phyloP scores from a whole-genome alignment of 306 rosid genomes.

The Oemleria cerasiformis region DNA sequence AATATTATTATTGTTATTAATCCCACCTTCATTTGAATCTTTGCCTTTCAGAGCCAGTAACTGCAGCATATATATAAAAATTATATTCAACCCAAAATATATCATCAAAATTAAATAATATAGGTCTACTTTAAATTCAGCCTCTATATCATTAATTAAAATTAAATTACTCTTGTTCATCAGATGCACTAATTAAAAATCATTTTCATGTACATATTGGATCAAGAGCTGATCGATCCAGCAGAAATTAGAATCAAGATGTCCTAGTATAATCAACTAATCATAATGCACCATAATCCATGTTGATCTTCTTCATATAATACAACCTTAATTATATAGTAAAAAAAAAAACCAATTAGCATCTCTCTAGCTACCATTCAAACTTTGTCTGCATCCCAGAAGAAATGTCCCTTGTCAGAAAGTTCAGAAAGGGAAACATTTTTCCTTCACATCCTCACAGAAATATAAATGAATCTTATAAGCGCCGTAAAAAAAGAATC shows the following conservation, averaged over 20 bases:
- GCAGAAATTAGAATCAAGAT: slow-evolving; percentile 25
- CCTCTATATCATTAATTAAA: neutral
- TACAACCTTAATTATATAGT: neutral
- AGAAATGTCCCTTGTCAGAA: neutral
- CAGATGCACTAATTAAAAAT: slow-evolving; percentile 25
- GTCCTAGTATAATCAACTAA: neutral
- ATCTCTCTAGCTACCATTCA: neutral
- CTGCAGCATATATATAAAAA: slow-evolving; percentile 31
- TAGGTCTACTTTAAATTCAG: no score
- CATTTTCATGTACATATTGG: slow-evolving; percentile 24
- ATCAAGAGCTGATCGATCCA: slow-evolving; percentile 30
- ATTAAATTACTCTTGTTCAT: slow-evolving; percentile 19
- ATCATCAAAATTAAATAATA: slow-evolving; percentile 12
- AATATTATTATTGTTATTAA: slow-evolving; percentile 6
- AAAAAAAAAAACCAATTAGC: neutral
- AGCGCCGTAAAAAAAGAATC: no score
- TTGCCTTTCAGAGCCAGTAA: slow-evolving; percentile 47
- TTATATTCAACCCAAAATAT: neutral
- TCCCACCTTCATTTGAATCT: slow-evolving; percentile 35
- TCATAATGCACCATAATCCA: slow-evolving; percentile 28
- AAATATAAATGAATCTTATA: no score
- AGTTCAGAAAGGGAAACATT: no score
- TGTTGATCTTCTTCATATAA: slow-evolving; percentile 1
- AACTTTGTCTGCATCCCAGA: neutral
- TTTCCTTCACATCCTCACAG: no score